Percentiles rank a stretch among this genome's conserved stretches.
These are phyloP conservation scores for Beverwykella pulmonaria DNA, from an alignment of 495 filamentous ascomycete species.

Conservation along the genomic window DNA sequence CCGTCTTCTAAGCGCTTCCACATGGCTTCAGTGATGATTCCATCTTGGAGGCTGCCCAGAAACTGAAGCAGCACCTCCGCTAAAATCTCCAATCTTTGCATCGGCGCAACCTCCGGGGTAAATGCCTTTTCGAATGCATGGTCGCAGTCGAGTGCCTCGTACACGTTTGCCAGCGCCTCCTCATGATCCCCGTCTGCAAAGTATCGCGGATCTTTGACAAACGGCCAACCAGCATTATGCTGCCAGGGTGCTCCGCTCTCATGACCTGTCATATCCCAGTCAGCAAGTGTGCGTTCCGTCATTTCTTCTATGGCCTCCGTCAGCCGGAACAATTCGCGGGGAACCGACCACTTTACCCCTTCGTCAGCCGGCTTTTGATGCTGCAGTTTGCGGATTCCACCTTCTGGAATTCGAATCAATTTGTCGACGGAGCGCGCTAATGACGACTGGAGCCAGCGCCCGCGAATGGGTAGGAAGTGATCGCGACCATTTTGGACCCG, in stretches of 20 bases:
- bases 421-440: conserved; percentile 83
- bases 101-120: conserved; percentile 57
- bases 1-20: conserved; percentile 73
- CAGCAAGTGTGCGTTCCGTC: conserved; percentile 72
- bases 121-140: conserved; percentile 60
- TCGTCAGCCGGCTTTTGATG: conserved; percentile 43
- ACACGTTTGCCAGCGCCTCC: conserved; percentile 42
- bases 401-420: conserved; percentile 80
- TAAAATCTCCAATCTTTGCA: conserved; percentile 71
- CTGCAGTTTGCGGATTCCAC: conserved; percentile 63
- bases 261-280: conserved; percentile 76
- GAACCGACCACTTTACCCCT: conserved; percentile 66
- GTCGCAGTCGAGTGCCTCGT: conserved; percentile 73
- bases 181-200: conserved; percentile 40
- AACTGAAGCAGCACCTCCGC: conserved; percentile 70
- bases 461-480: conserved; percentile 83
- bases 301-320: conserved; percentile 81
- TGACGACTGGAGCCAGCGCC: conserved; percentile 75
- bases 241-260: conserved; percentile 58
- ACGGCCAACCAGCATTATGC: conserved; percentile 74
- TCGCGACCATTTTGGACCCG: conserved; percentile 83
- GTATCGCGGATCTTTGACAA: conserved; percentile 60
- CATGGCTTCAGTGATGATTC: conserved; percentile 66
- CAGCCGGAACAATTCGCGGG: conserved; percentile 82
- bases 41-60: conserved; percentile 70